Evolutionary conservation across 2,329 filamentous ascomycete genomes (phyloP).

Genomic region (Rutstroemia sp.): DNA sequence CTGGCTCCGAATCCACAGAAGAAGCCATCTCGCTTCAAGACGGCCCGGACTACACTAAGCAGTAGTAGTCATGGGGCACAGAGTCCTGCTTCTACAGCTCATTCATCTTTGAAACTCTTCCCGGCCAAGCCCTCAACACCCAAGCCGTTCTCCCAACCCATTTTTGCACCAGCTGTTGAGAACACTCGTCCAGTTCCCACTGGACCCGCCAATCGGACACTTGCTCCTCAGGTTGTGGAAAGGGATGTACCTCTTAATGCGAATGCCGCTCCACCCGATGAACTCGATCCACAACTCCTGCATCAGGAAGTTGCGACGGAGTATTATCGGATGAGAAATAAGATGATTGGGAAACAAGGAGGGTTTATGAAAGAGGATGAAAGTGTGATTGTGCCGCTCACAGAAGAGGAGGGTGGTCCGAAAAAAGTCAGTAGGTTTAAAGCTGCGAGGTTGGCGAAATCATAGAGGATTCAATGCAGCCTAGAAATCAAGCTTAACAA

Average conservation of each 20-base stretch:
- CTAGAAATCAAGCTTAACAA: too few species aligned
- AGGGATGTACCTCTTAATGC: slow-evolving; percentile 35
- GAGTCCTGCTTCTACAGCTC: slow-evolving; percentile 13
- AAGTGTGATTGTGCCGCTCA: slow-evolving; percentile 56
- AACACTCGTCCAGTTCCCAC: slow-evolving; percentile 22
- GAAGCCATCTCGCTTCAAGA: slow-evolving; percentile 38
- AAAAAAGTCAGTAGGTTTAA: slow-evolving; percentile 67
- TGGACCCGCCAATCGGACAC: slow-evolving; percentile 37
- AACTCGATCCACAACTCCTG: slow-evolving; percentile 65
- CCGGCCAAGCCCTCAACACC: slow-evolving; percentile 19
- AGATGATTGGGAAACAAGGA: slow-evolving; percentile 74
- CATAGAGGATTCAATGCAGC: not conserved
- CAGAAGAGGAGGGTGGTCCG: slow-evolving; percentile 54
- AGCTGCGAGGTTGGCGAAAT: slow-evolving; percentile 54
- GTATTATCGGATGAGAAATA: slow-evolving; percentile 76
- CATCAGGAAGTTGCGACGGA: slow-evolving; percentile 73
- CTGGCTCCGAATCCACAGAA: slow-evolving; percentile 21
- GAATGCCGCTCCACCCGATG: slow-evolving; percentile 43
- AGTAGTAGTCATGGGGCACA: slow-evolving; percentile 17
- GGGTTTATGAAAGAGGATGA: slow-evolving; percentile 69
- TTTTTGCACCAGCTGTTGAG: slow-evolving; percentile 18
- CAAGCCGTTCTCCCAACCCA: slow-evolving; percentile 23
- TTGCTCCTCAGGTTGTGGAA: slow-evolving; percentile 55
- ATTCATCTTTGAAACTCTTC: slow-evolving; percentile 14
- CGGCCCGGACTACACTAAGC: slow-evolving; percentile 24